A percentile compares a stretch with the other conserved stretches of the same genome.
These are phyloP conservation scores for Angomonas deanei DNA, from an alignment of 208 protist genomes.

Conservation along the genomic window DNA sequence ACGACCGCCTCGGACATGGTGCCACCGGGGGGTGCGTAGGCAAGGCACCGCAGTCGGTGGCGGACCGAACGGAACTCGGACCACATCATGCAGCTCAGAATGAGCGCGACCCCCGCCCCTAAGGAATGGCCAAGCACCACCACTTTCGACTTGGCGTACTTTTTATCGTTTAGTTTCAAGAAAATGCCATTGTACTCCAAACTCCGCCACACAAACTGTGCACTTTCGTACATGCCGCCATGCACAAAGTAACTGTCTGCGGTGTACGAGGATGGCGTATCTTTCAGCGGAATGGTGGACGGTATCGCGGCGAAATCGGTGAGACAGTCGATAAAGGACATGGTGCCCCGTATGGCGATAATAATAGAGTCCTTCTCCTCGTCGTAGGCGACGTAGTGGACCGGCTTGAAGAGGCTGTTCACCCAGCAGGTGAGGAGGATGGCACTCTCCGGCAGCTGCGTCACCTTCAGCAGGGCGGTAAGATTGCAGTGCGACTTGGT, in stretches of 20 bases:
- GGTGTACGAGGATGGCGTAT: constrained; percentile 6
- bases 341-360: constrained; percentile 82
- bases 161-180: constrained; percentile 29
- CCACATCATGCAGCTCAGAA: constrained; percentile 64
- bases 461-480: constrained; percentile 53
- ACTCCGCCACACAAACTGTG: constrained; percentile 46
- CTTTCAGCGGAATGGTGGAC: constrained; percentile 24
- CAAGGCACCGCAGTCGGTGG: constrained; percentile 55
- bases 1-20: constrained; percentile 60
- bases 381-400: constrained; percentile 77
- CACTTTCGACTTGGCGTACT: constrained; percentile 30
- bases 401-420: constrained; percentile 64
- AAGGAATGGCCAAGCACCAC: constrained; percentile 85
- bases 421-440: constrained; percentile 65
- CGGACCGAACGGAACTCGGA: constrained; percentile 38
- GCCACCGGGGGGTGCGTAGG: constrained; percentile 78
- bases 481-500: constrained; percentile 59
- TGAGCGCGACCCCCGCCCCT: constrained; percentile 68
- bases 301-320: constrained; percentile 73
- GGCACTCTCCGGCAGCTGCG: constrained; percentile 47
- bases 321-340: constrained; percentile 78
- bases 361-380: constrained; percentile 44
- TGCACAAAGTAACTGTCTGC: constrained; percentile 74
- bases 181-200: constrained; percentile 61
- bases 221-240: constrained; percentile 66